Conservation (phyloP, 768 basidiomycete genomes). For the Naganishia onofrii region DNA sequence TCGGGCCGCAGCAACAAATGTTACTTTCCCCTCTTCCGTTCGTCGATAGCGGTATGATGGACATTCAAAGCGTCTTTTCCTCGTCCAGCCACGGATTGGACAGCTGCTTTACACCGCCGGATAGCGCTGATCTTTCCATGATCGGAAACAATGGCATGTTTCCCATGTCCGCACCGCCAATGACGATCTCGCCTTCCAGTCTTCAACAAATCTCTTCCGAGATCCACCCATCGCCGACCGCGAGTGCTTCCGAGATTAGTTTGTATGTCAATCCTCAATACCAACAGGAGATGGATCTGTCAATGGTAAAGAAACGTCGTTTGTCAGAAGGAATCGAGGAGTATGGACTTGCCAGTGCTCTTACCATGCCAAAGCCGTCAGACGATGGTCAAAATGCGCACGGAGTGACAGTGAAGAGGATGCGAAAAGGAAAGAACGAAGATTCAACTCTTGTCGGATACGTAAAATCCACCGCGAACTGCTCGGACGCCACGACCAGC, state of each 20-base stretch:
- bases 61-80: no score
- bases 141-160: conserved; percentile 12
- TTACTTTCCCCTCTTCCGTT: not conserved
- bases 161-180: not conserved
- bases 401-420: not conserved
- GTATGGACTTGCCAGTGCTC: not conserved
- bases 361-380: not conserved
- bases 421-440: not conserved
- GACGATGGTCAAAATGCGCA: not conserved
- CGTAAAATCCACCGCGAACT: not conserved
- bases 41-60: not conserved
- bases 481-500: not conserved
- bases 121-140: conserved; percentile 8
- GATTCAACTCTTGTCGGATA: not conserved
- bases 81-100: not conserved
- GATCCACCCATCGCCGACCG: not conserved
- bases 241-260: not conserved
- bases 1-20: not conserved
- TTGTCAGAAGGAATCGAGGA: not conserved
- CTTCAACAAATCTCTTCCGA: not conserved
- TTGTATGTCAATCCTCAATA: not conserved
- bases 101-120: not conserved
- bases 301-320: conserved; percentile 1
- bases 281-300: not conserved
- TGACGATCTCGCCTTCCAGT: conserved; percentile 25